phyloP scores from a whole-genome alignment of 106 monocot genomes.

The Acorus calamus region DNA sequence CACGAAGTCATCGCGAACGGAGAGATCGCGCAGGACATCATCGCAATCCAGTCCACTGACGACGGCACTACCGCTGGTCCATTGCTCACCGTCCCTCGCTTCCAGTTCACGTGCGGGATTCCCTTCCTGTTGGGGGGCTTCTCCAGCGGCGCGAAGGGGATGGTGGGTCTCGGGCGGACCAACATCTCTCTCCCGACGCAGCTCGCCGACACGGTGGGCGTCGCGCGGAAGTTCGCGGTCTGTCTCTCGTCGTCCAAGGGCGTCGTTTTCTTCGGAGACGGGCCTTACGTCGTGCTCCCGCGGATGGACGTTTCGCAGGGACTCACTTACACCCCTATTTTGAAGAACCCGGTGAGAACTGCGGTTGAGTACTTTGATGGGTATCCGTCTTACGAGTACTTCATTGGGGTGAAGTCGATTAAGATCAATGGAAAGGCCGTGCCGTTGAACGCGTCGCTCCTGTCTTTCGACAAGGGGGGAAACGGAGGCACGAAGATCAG shows the following conservation, averaged over 20 bases:
- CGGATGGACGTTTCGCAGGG: not conserved
- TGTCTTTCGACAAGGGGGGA: slow-evolving; percentile 1
- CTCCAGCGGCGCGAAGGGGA: slow-evolving; percentile 20
- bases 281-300: slow-evolving; percentile 28
- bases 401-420: not conserved
- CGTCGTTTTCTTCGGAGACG: slow-evolving; percentile 60
- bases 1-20: no score
- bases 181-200: slow-evolving; percentile 30
- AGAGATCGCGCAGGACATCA: no score
- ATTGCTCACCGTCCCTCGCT: no score
- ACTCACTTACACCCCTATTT: not conserved
- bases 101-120: no score
- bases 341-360: not conserved
- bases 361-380: no score
- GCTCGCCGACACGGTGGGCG: slow-evolving; percentile 33
- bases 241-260: slow-evolving; percentile 41
- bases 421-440: not conserved
- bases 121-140: no score
- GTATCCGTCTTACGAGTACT: slow-evolving; percentile 8
- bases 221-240: slow-evolving; percentile 44
- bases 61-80: no score
- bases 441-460: not conserved
- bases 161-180: slow-evolving; percentile 41
- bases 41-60: no score
- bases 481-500: slow-evolving; percentile 4